These are phyloP conservation scores for Talaromyces liani DNA, from an alignment of 495 filamentous ascomycete genomes.

Conservation along the genomic window DNA sequence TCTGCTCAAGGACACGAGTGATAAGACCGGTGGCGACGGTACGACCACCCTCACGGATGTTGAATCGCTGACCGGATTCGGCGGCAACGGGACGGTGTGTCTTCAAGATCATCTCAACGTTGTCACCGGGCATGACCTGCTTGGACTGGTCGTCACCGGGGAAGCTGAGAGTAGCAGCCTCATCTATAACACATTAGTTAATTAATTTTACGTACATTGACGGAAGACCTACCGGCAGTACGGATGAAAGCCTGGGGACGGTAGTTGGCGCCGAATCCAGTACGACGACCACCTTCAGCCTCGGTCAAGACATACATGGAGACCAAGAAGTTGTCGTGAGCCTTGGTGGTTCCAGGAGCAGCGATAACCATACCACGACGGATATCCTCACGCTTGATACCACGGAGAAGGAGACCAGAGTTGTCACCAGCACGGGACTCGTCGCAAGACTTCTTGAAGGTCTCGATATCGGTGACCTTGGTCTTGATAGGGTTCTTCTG, in stretches of 20 bases:
- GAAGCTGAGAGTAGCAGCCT: conserved; percentile 73
- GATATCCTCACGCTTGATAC: conserved; percentile 89
- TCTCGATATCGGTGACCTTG: conserved; percentile 98
- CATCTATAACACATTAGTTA: conserved; percentile 40
- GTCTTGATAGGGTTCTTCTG: conserved; percentile 72
- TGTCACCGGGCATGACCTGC: conserved; percentile 96
- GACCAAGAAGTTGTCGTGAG: conserved; percentile 82
- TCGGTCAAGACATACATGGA: conserved; percentile 96
- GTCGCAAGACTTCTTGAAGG: conserved; percentile 97
- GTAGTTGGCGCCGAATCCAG: conserved; percentile 88
- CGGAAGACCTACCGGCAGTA: conserved; percentile 59
- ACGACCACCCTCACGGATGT: conserved; percentile 90
- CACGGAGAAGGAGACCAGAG: conserved; percentile 93
- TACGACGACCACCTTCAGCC: conserved; percentile 95
- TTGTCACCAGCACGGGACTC: conserved; percentile 93
- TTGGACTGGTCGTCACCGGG: conserved; percentile 67
- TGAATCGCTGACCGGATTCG: conserved; percentile 87
- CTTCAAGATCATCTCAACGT: conserved; percentile 87
- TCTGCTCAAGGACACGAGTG: conserved; percentile 59
- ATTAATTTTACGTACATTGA: not conserved
- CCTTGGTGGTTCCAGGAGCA: conserved; percentile 66
- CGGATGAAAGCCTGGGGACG: conserved; percentile 91
- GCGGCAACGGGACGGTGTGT: conserved; percentile 76
- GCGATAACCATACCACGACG: conserved; percentile 88
- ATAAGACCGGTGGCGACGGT: conserved; percentile 90